phyloP scores from a whole-genome alignment of 768 basidiomycete genomes.

The Gloeopeniophorella convolvens region DNA sequence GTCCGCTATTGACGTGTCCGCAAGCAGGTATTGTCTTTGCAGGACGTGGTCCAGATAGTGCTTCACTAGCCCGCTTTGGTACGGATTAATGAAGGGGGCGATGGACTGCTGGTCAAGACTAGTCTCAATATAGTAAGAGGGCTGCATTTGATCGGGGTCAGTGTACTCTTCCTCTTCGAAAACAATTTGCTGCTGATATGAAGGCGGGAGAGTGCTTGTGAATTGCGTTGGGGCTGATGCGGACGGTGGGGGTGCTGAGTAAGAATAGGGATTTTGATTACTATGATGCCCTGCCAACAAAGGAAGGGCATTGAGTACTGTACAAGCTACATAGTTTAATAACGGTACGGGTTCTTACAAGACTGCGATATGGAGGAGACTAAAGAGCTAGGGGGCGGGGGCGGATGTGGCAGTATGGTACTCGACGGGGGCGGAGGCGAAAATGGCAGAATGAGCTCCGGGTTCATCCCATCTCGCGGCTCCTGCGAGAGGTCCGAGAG shows the following conservation, averaged over 20 bases:
- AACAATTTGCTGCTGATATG: slow-evolving; percentile 17
- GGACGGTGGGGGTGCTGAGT: slow-evolving; percentile 12
- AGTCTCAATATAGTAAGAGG: slow-evolving; percentile 20
- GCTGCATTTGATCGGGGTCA: slow-evolving; percentile 9
- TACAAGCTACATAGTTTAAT: slow-evolving; percentile 61
- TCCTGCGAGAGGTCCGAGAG: slow-evolving; percentile 13
- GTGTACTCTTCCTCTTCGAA: slow-evolving; percentile 21
- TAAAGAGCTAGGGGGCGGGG: slow-evolving; percentile 51
- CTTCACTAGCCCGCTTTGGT: slow-evolving; percentile 26
- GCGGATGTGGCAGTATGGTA: slow-evolving; percentile 33
- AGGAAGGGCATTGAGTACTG: slow-evolving; percentile 57
- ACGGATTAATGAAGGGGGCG: slow-evolving; percentile 20
- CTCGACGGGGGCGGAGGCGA: slow-evolving; percentile 27
- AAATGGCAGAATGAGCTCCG: slow-evolving; percentile 19
- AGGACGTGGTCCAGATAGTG: slow-evolving; percentile 61
- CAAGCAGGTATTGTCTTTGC: slow-evolving; percentile 63
- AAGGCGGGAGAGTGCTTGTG: slow-evolving; percentile 12
- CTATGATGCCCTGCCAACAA: slow-evolving; percentile 42
- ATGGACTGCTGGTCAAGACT: slow-evolving; percentile 19
- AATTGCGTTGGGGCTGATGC: slow-evolving; percentile 3
- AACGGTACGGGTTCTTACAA: slow-evolving; percentile 71
- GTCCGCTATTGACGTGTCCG: slow-evolving; percentile 39
- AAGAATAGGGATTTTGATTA: slow-evolving; percentile 23
- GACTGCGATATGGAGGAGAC: slow-evolving; percentile 31
- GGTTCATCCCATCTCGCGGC: slow-evolving; percentile 13